A percentile compares a stretch with the other conserved stretches of the same genome.
phyloP scores from a whole-genome alignment of 2,329 filamentous ascomycete species.

The Bipolaris bicolor region DNA sequence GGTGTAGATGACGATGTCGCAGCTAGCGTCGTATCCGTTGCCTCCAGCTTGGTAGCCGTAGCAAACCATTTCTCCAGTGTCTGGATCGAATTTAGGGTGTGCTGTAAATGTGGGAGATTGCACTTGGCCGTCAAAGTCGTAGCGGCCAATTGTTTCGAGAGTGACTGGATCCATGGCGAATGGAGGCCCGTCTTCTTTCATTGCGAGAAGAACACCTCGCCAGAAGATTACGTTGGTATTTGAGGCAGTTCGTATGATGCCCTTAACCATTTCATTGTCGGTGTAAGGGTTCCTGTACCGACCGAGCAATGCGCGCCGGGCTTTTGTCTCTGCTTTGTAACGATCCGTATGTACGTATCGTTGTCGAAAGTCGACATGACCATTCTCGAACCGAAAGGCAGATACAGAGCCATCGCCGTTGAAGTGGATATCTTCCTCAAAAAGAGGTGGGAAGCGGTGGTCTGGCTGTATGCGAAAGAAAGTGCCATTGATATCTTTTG shows the following conservation, averaged over 20 bases:
- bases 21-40: slow-evolving; percentile 39
- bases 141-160: slow-evolving; percentile 49
- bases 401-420: slow-evolving; percentile 55
- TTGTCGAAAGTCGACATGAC: slow-evolving; percentile 53
- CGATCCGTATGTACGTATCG: slow-evolving; percentile 53
- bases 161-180: slow-evolving; percentile 52
- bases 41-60: slow-evolving; percentile 53
- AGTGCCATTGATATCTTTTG: slow-evolving; percentile 53
- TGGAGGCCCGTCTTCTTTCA: slow-evolving; percentile 55
- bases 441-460: slow-evolving; percentile 60
- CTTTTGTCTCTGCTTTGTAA: slow-evolving; percentile 49
- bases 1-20: slow-evolving; percentile 51
- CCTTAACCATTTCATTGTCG: slow-evolving; percentile 61
- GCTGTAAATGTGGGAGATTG: slow-evolving; percentile 52
- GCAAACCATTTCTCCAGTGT: slow-evolving; percentile 51
- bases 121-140: slow-evolving; percentile 51
- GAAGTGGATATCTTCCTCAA: slow-evolving; percentile 61
- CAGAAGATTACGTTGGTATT: slow-evolving; percentile 68
- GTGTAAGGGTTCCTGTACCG: slow-evolving; percentile 65
- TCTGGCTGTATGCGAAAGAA: slow-evolving; percentile 55
- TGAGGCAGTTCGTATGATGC: slow-evolving; percentile 62
- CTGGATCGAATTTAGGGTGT: slow-evolving; percentile 54
- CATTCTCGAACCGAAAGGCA: slow-evolving; percentile 51
- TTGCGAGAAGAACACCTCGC: slow-evolving; percentile 61
- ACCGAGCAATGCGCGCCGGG: slow-evolving; percentile 56